phyloP scores from a whole-genome alignment of 345 rosid species.

The Lenwebbia sp. region DNA sequence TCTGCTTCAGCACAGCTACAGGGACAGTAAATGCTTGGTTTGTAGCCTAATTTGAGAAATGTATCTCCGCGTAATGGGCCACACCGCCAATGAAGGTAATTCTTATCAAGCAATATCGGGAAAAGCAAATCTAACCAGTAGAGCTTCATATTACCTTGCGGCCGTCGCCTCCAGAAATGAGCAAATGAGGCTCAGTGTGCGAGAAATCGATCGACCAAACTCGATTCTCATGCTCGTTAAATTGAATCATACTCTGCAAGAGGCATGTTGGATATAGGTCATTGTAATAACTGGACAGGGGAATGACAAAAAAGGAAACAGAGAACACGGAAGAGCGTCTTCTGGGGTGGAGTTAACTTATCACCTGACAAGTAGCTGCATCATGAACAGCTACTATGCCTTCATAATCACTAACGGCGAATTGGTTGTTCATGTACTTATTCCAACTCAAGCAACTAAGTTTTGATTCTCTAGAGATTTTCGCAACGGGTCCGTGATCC shows the following conservation, averaged over 20 bases:
- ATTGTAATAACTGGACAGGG: not conserved
- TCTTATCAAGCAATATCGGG: not conserved
- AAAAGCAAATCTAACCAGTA: not conserved
- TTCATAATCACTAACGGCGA: constrained; percentile 61
- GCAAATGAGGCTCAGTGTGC: constrained; percentile 46
- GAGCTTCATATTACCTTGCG: constrained; percentile 29
- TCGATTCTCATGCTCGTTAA: constrained; percentile 54
- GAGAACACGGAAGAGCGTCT: not conserved
- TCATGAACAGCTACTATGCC: constrained; percentile 59
- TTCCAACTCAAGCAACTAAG: constrained; percentile 72
- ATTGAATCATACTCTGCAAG: constrained; percentile 49
- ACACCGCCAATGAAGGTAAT: not conserved
- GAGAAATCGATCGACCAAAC: constrained; percentile 72
- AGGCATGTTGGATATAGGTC: not conserved
- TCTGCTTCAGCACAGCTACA: not conserved
- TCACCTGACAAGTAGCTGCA: constrained; percentile 44
- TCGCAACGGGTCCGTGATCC: constrained; percentile 41
- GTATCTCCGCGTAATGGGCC: not conserved
- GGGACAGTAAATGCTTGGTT: not conserved
- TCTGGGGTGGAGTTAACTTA: not conserved
- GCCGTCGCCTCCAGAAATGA: constrained; percentile 59
- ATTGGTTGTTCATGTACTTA: constrained; percentile 42
- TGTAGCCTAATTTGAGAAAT: not conserved
- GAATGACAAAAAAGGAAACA: not conserved
- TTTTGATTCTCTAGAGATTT: constrained; percentile 48